These are phyloP conservation scores for Syzygium jambos DNA, from an alignment of 345 rosid genomes.

Conservation along the genomic window DNA sequence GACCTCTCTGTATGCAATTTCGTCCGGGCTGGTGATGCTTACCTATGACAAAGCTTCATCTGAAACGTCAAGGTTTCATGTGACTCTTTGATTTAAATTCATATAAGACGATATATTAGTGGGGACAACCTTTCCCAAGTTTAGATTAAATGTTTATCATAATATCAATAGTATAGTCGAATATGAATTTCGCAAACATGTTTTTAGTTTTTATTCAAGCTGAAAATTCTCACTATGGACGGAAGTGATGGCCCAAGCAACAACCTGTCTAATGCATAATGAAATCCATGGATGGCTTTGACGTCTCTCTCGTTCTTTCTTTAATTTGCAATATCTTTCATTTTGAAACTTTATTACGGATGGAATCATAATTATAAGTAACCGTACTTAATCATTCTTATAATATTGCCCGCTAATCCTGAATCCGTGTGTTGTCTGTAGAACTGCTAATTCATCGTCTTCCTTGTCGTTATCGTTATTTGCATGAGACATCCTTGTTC, in stretches of 20 bases:
- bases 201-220: not conserved
- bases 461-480: not conserved
- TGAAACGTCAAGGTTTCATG: not conserved
- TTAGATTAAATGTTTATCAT: not conserved
- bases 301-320: not conserved
- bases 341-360: not conserved
- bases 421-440: not conserved
- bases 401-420: not conserved
- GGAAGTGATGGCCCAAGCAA: not conserved
- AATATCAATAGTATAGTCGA: not conserved
- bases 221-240: not conserved
- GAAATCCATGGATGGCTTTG: not conserved
- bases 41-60: not conserved
- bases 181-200: not conserved
- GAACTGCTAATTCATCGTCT: not conserved
- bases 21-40: not conserved
- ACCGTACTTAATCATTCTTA: not conserved
- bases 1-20: not conserved
- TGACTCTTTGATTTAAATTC: not conserved
- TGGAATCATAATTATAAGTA: not conserved
- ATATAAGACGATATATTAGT: not conserved
- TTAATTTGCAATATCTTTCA: not conserved
- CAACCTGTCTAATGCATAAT: not conserved
- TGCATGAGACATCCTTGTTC: not conserved
- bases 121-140: not conserved